Percentiles rank a stretch among this genome's conserved stretches.
These are phyloP conservation scores for Blastobotrys raffinosifermentans DNA, from an alignment of 1,139 yeast genomes.

Conservation along the genomic window DNA sequence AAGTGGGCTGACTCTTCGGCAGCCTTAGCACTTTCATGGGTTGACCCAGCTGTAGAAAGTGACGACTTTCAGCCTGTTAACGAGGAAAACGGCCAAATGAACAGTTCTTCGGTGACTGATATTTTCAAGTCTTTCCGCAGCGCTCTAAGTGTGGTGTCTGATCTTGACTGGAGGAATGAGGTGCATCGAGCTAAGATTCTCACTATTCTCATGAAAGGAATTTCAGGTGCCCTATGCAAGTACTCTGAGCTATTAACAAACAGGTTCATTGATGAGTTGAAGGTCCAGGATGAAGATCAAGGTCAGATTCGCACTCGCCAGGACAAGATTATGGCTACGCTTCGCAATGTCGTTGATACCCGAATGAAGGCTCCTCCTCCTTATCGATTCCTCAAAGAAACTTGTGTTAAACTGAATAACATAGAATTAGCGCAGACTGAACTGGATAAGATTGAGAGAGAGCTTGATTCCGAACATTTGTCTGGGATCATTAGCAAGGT, in stretches of 20 bases:
- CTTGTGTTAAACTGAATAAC: constrained; percentile 75
- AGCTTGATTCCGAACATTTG: constrained; percentile 56
- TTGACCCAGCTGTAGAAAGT: constrained; percentile 47
- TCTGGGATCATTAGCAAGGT: constrained; percentile 40
- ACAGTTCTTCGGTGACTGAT: constrained; percentile 59
- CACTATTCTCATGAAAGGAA: constrained; percentile 53
- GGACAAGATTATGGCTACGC: constrained; percentile 36
- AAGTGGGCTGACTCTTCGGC: constrained; percentile 54
- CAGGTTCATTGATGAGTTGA: constrained; percentile 44
- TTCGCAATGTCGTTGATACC: constrained; percentile 41
- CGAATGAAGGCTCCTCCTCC: constrained; percentile 43
- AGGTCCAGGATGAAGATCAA: constrained; percentile 29
- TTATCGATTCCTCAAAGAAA: constrained; percentile 53
- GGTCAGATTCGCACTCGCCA: constrained; percentile 24
- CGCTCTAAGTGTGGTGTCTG: constrained; percentile 48
- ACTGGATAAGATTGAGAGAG: constrained; percentile 54
- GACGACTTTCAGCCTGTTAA: constrained; percentile 56
- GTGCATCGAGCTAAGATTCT: constrained; percentile 55
- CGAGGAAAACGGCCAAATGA: constrained; percentile 34
- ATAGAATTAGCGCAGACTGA: constrained; percentile 56
- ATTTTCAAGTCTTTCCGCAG: constrained; percentile 59
- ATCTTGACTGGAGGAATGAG: constrained; percentile 56
- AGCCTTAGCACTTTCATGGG: constrained; percentile 44
- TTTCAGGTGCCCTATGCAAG: constrained; percentile 53
- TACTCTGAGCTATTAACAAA: constrained; percentile 48